A percentile compares a stretch with the other conserved stretches of the same genome.
phyloP scores from a whole-genome alignment of 495 filamentous ascomycete species.

The Xylaria nigripes region DNA sequence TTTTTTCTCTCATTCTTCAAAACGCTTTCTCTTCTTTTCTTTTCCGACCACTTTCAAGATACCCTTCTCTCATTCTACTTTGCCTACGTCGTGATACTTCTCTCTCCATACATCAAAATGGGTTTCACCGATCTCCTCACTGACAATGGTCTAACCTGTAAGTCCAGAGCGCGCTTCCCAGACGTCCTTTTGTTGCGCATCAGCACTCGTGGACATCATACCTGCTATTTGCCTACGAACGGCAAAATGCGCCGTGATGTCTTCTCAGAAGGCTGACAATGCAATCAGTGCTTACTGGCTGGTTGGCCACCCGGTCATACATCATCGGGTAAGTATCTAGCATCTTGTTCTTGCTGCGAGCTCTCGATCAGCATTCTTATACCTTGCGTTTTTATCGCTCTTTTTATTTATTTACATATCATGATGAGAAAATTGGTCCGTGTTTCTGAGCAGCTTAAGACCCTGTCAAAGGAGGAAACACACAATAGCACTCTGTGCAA shows the following conservation, averaged over 20 bases:
- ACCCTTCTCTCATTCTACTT: slow-evolving; percentile 16
- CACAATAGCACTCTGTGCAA: slow-evolving; percentile 65
- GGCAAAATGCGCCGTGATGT: slow-evolving; percentile 28
- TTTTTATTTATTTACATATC: slow-evolving; percentile 18
- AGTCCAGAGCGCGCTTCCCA: slow-evolving; percentile 29
- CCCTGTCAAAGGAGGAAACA: slow-evolving; percentile 82
- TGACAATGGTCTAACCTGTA: slow-evolving; percentile 80
- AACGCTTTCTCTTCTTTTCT: slow-evolving; percentile 19
- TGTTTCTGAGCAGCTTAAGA: slow-evolving; percentile 99
- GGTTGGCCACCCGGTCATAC: slow-evolving; percentile 84
- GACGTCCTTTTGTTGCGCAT: neutral
- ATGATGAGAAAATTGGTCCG: slow-evolving; percentile 98
- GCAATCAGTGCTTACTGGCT: slow-evolving; percentile 78
- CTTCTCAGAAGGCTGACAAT: slow-evolving; percentile 1
- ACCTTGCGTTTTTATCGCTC: slow-evolving; percentile 12
- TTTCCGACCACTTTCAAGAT: slow-evolving; percentile 23
- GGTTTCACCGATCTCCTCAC: slow-evolving; percentile 90
- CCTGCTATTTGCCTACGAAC: slow-evolving; percentile 10
- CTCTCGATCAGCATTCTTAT: no score
- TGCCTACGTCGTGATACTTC: slow-evolving; percentile 4
- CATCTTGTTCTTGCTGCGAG: slow-evolving; percentile 12
- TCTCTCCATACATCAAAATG: slow-evolving; percentile 46
- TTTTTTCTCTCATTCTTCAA: slow-evolving; percentile 17
- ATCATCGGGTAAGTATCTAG: slow-evolving; percentile 69
- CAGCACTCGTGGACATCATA: slow-evolving; percentile 1